Percentiles rank a stretch among this genome's conserved stretches.
Evolutionary conservation across 2,329 filamentous ascomycete species (phyloP).

Genomic region (Neoarthrinium moseri): DNA sequence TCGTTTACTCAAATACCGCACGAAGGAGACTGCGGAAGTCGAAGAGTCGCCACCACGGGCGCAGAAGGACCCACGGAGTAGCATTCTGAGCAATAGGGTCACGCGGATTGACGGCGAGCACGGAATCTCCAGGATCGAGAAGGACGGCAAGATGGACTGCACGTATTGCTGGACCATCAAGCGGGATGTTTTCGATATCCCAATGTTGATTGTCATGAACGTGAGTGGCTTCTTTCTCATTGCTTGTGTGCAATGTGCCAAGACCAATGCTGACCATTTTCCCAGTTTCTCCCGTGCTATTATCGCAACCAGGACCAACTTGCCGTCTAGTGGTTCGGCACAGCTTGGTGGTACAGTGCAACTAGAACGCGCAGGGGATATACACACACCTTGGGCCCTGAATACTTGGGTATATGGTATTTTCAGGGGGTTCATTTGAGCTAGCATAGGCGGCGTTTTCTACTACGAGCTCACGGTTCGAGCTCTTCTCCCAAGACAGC

Average conservation of each 20-base stretch:
- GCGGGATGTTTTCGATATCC: slow-evolving; percentile 95
- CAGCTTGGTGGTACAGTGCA: background rate
- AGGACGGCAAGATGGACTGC: slow-evolving; percentile 89
- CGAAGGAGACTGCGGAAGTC: slow-evolving; percentile 59
- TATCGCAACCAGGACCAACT: slow-evolving; percentile 58
- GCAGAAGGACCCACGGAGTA: slow-evolving; percentile 44
- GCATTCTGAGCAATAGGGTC: slow-evolving; percentile 58
- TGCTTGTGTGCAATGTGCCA: too few species aligned
- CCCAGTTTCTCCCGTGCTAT: slow-evolving; percentile 59
- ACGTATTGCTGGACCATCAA: slow-evolving; percentile 97
- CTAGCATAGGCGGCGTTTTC: slow-evolving; percentile 32
- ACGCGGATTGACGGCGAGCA: slow-evolving; percentile 68
- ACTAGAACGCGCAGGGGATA: background rate
- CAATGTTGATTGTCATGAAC: slow-evolving; percentile 97
- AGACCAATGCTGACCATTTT: background rate
- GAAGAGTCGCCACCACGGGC: slow-evolving; percentile 40
- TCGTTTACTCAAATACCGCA: slow-evolving; percentile 86
- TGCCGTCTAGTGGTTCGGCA: slow-evolving; percentile 40
- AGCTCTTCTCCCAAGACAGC: slow-evolving; percentile 21
- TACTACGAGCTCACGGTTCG: slow-evolving; percentile 22
- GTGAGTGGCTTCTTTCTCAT: slow-evolving; percentile 56
- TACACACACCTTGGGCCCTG: background rate
- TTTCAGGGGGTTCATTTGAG: too few species aligned
- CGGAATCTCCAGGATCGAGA: slow-evolving; percentile 78
- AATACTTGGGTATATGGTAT: background rate